phyloP scores from a whole-genome alignment of 2,329 filamentous ascomycete species.

The Xylaria sp. region DNA sequence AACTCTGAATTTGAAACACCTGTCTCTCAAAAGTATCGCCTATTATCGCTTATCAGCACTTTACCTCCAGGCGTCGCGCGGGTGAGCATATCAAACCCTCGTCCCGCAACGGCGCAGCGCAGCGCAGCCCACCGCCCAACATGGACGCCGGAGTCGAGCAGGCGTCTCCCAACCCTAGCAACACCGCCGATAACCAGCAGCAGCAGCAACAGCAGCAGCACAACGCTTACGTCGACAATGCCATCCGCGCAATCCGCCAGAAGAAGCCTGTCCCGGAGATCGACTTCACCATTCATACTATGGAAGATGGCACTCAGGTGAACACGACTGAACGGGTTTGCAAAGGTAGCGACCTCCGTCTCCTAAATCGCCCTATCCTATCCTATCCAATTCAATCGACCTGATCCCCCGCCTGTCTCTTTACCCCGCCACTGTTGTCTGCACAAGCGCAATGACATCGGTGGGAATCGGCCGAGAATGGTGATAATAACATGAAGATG shows the following conservation, averaged over 20 bases:
- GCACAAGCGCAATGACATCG: neutral
- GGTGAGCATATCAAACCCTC: constrained; percentile 25
- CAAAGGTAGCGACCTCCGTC: constrained; percentile 77
- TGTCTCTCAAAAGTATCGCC: constrained; percentile 2
- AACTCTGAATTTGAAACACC: constrained; percentile 2
- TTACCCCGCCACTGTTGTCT: constrained; percentile 40
- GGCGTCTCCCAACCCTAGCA: constrained; percentile 47
- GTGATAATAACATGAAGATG: neutral
- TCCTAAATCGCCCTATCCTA: neutral
- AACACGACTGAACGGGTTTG: constrained; percentile 96
- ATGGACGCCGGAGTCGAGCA: constrained; percentile 63
- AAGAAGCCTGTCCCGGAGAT: constrained; percentile 98
- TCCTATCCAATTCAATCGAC: constrained; percentile 3
- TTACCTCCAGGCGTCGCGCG: constrained; percentile 21
- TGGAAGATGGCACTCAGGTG: constrained; percentile 97
- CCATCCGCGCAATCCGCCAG: constrained; percentile 88
- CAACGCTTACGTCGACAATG: constrained; percentile 81
- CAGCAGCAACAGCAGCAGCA: constrained; percentile 53
- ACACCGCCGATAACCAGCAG: constrained; percentile 45
- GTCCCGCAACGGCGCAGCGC: constrained; percentile 40
- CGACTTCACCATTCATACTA: constrained; percentile 97
- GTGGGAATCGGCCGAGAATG: neutral
- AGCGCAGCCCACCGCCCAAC: constrained; percentile 49
- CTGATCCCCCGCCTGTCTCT: constrained; percentile 13
- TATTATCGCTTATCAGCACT: constrained; percentile 13